A percentile compares a stretch with the other conserved stretches of the same genome.
phyloP scores from a whole-genome alignment of 2,329 filamentous ascomycete genomes.

The Verticillium dahliae region DNA sequence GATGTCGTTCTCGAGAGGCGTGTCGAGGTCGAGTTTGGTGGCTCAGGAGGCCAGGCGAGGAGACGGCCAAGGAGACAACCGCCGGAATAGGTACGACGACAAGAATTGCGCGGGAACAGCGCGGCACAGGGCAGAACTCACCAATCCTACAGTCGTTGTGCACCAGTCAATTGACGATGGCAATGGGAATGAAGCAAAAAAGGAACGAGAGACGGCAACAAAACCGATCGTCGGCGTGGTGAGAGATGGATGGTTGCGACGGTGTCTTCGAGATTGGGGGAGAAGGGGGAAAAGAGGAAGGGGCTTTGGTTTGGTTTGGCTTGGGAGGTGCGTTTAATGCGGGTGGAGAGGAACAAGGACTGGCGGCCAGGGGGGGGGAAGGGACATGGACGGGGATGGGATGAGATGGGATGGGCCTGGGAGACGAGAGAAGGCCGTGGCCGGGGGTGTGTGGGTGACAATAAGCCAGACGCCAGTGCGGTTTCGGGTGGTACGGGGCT shows the following conservation, averaged over 20 bases:
- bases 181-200: constrained; percentile 10
- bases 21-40: neutral
- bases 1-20: neutral
- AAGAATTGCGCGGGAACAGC: neutral
- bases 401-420: constrained; percentile 3
- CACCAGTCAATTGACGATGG: constrained; percentile 6
- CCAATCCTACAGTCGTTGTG: neutral
- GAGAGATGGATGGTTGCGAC: constrained; percentile 13
- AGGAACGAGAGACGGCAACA: constrained; percentile 11
- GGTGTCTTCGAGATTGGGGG: constrained; percentile 9
- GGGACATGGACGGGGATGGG: constrained; percentile 6
- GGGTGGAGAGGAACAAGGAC: constrained; percentile 11
- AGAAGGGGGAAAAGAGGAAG: constrained; percentile 12
- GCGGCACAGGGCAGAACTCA: neutral
- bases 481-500: neutral
- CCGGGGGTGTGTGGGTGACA: neutral
- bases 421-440: neutral
- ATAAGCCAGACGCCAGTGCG: constrained; percentile 5
- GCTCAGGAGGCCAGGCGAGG: neutral
- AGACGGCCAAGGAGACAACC: neutral
- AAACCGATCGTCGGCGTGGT: constrained; percentile 1
- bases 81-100: neutral
- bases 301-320: constrained; percentile 4
- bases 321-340: constrained; percentile 13
- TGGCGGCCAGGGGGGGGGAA: constrained; percentile 4